Evolutionary conservation across 306 rosid species (phyloP).

Genomic region (Begonia peltatifolia): DNA sequence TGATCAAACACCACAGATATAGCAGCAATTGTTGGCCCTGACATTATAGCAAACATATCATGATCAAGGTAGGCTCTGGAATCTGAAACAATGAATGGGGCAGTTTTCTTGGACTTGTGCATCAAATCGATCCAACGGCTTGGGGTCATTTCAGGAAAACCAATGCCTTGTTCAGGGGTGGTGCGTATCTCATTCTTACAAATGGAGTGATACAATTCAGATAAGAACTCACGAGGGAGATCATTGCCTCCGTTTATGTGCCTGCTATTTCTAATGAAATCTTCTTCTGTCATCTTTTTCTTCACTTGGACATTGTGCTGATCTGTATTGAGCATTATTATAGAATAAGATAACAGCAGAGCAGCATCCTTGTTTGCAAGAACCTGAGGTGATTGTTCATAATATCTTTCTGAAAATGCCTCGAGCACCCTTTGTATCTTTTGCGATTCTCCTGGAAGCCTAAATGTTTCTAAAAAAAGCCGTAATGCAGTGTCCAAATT

Average conservation of each 20-base stretch:
- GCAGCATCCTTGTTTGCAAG: slow-evolving; percentile 97
- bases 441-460: slow-evolving; percentile 97
- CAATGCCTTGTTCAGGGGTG: slow-evolving; percentile 82
- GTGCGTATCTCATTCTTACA: slow-evolving; percentile 96
- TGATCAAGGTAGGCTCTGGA: slow-evolving; percentile 82
- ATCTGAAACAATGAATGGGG: slow-evolving; percentile 82
- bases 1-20: slow-evolving; percentile 97
- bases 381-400: slow-evolving; percentile 81
- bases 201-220: slow-evolving; percentile 80
- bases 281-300: slow-evolving; percentile 98
- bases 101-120: slow-evolving; percentile 74
- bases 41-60: slow-evolving; percentile 95
- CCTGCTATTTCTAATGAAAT: slow-evolving; percentile 79
- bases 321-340: slow-evolving; percentile 93
- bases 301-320: slow-evolving; percentile 94
- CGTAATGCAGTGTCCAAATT: slow-evolving; percentile 92
- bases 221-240: slow-evolving; percentile 78
- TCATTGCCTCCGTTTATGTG: slow-evolving; percentile 88
- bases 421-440: slow-evolving; percentile 98
- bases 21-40: slow-evolving; percentile 98
- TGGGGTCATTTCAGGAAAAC: slow-evolving; percentile 93
- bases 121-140: slow-evolving; percentile 93
- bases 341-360: slow-evolving; percentile 72
- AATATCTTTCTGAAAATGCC: slow-evolving; percentile 98
- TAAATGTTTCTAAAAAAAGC: slow-evolving; percentile 80